Base-by-base conservation (phyloP, 768 basidiomycete species). In the Boletus eberwhitei region DNA sequence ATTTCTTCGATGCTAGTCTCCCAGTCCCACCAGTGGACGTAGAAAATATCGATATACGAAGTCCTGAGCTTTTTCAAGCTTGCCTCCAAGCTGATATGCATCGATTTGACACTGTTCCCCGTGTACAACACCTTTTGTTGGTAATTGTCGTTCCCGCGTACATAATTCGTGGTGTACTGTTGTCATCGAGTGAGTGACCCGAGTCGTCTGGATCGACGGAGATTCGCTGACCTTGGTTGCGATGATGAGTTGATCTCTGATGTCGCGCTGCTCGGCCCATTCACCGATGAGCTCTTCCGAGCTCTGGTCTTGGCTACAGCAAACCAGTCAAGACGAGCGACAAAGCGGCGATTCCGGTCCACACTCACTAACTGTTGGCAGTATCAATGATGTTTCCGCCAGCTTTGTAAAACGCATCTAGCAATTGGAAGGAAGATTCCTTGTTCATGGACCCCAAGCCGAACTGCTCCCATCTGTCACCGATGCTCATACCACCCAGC, bases 21-120 rank as follows among this genome's bases (percentile, higher is more conserved):
- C 53, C 70, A 77, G 29, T 80, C 78, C 79, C 77, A 75, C 71
- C 73, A 79, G 57, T 83, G 81, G 1, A 83, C 59, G 60, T 83
- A 83, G 22, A 83, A 61, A 52, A 84, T 74, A 55, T 83, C 82
- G 62, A 83, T 76, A 55, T 79, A 87, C 16, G 75, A 68, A 0
- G 83, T 86, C 36, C 81, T 71, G 14, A 88, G 73, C 58, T 82
- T 84, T 51, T 69, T 71, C 45, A 79, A 68, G 29, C 67, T 71
- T 1, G 64, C 66, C 5, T 69, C 67, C 4, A 75, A 64, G 6
- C 62, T 63, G 47, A 71, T 8, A 14, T 57, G 50, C 62, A 79
- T 59, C 2, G 59, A 65, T 52, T 75, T 75, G 41, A 65, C 54
- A 49, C 60, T 59, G 59, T 79, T 79, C 14, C 78, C 77, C 7